Percentiles rank a stretch among this genome's conserved stretches.
Conservation (phyloP, 768 basidiomycete species). For the Tulasnella sp. region DNA sequence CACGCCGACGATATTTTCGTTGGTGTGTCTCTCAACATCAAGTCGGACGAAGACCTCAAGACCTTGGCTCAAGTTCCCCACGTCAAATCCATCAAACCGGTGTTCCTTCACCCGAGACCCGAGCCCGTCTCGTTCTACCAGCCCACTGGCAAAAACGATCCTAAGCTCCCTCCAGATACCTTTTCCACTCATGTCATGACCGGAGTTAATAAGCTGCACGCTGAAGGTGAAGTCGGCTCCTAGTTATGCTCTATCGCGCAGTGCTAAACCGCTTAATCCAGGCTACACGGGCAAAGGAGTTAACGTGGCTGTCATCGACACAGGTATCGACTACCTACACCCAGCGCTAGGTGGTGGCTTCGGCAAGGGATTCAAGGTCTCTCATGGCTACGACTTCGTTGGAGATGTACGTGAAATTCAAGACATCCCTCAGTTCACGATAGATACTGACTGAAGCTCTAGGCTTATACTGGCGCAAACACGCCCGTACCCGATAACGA, state of each 20-base stretch:
- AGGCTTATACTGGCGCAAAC: constrained; percentile 10
- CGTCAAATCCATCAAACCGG: constrained; percentile 14
- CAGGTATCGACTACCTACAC: constrained; percentile 12
- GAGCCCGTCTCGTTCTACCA: neutral
- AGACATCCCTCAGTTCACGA: constrained; percentile 21
- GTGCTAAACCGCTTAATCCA: neutral
- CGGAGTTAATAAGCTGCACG: constrained; percentile 14
- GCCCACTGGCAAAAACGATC: constrained; percentile 5
- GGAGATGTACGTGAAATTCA: neutral
- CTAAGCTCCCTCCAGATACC: constrained; percentile 3
- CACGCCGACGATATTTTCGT: neutral
- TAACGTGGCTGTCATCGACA: constrained; percentile 13
- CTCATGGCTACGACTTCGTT: constrained; percentile 14
- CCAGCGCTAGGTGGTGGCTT: constrained; percentile 13
- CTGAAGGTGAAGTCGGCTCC: neutral
- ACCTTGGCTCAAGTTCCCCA: constrained; percentile 1
- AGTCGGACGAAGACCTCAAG: neutral
- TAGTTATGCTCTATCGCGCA: neutral
- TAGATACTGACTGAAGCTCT: neutral
- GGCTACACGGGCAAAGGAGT: constrained; percentile 7
- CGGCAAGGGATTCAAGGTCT: constrained; percentile 9
- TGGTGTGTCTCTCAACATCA: constrained; percentile 4
- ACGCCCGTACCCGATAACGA: constrained; percentile 6
- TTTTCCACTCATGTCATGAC: constrained; percentile 14
- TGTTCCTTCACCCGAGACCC: neutral